Conservation (phyloP, 768 basidiomycete genomes). For the Pleurotus salmoneostramineus region DNA sequence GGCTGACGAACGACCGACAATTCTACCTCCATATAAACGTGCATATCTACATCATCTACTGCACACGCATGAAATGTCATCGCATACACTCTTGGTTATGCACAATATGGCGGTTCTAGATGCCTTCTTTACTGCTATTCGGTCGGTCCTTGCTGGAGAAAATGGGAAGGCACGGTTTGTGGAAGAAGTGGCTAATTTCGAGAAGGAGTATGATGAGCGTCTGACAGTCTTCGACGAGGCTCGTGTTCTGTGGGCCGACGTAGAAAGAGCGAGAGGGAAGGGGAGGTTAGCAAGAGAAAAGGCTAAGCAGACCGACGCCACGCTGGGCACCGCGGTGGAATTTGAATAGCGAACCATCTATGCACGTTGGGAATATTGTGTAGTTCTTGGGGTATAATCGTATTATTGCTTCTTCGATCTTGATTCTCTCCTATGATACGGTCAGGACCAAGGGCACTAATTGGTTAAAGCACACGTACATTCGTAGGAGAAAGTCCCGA, state of each 20-base stretch:
- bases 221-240: conserved; percentile 48
- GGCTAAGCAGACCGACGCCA: conserved; percentile 26
- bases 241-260: conserved; percentile 52
- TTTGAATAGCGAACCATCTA: background rate
- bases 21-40: conserved; percentile 32
- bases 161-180: conserved; percentile 21
- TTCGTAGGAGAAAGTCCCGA: background rate
- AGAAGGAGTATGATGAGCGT: conserved; percentile 44
- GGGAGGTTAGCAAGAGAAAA: conserved; percentile 69
- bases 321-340: conserved; percentile 5
- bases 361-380: no score
- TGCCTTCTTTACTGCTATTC: conserved; percentile 58
- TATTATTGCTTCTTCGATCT: no score
- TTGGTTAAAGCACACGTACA: background rate
- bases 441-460: background rate
- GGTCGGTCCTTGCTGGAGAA: conserved; percentile 26
- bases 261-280: conserved; percentile 71
- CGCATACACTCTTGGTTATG: conserved; percentile 67
- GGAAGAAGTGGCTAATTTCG: conserved; percentile 49
- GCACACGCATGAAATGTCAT: conserved; percentile 88
- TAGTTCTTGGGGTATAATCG: no score
- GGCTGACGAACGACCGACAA: background rate
- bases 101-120: conserved; percentile 75
- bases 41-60: conserved; percentile 84
- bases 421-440: no score